Percentiles rank a stretch among this genome's conserved stretches.
phyloP scores from a whole-genome alignment of 2,329 filamentous ascomycete species.

The Colletotrichum navitas region DNA sequence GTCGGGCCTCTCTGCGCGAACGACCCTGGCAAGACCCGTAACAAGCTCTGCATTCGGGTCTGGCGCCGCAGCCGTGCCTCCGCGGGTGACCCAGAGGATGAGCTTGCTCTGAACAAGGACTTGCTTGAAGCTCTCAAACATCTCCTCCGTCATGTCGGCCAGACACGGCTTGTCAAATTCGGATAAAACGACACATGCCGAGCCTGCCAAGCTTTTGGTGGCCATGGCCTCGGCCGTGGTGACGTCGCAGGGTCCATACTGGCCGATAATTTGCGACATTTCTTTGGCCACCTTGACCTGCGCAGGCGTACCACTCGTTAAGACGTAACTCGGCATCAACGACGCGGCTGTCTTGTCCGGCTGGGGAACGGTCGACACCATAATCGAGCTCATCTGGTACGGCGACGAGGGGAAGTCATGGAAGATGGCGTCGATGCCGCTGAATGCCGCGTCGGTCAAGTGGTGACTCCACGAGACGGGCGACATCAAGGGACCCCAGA shows the following conservation, averaged over 20 bases:
- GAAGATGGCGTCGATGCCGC: slow-evolving; percentile 45
- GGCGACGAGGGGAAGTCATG: slow-evolving; percentile 44
- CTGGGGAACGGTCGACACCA: slow-evolving; percentile 45
- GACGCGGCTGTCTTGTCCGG: not conserved
- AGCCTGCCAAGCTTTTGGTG: slow-evolving; percentile 28
- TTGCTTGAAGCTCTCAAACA: slow-evolving; percentile 43
- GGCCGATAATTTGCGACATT: slow-evolving; percentile 4
- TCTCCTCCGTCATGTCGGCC: slow-evolving; percentile 40
- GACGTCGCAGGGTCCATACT: slow-evolving; percentile 1
- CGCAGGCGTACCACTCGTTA: slow-evolving; percentile 8
- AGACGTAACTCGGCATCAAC: not conserved
- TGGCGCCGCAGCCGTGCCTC: slow-evolving; percentile 18
- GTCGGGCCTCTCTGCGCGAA: slow-evolving; percentile 43
- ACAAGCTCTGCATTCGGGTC: slow-evolving; percentile 44
- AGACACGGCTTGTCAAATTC: slow-evolving; percentile 45
- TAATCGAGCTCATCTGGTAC: slow-evolving; percentile 37
- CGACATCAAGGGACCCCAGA: slow-evolving; percentile 46
- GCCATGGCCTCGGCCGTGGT: slow-evolving; percentile 8
- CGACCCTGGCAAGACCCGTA: slow-evolving; percentile 45
- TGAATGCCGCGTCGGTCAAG: slow-evolving; percentile 42
- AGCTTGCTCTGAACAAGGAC: slow-evolving; percentile 43
- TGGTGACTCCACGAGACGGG: slow-evolving; percentile 44
- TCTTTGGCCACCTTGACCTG: slow-evolving; percentile 9
- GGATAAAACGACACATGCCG: slow-evolving; percentile 44
- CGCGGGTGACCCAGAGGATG: slow-evolving; percentile 36